Base-by-base conservation (phyloP, 768 basidiomycete genomes). In the Cubamyces lactineus region DNA sequence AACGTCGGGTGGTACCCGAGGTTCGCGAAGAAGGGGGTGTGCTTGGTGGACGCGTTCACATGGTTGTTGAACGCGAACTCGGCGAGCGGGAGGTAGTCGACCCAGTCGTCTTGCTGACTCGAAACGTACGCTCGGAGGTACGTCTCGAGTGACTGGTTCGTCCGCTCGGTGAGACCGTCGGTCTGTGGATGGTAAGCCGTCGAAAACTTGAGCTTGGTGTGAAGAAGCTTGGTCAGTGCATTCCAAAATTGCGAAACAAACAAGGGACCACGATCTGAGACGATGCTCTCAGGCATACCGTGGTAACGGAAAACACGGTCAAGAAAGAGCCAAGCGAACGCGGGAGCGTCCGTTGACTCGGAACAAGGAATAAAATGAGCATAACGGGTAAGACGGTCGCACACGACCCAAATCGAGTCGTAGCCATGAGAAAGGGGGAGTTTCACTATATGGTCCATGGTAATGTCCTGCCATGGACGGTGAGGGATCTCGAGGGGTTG, bases 101-200 rank as follows among this genome's bases (percentile, higher is more conserved):
- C 72, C 79, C 79, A 81, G 58, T 81, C 69, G 54, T 80, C 76
- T 57, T 81, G 81, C 24, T 78, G 73, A 41, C 76, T 77, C 0
- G 69, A 73, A 52, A 59, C 67, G 49, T 75, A 79, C 23, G 71
- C 63, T 12, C 71, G 72, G 5, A 83, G 70, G 58, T 78, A 79
- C 0, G 70, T 66, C 53, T 79, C 76, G 12, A 80, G 68, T 5
- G 70, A 73, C 63, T 78, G 73, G 55, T 79, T 80, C 24, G 68
- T 70, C 17, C 73, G 62, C 67, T 79, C 78, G 0, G 76, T 77
- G 28, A 71, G 73, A 53, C 75, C 72, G 54, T 82, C 75, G 3
- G 78, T 76, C 65, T 82, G 74, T 0, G 78, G 80, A 49, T 83
- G 82, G 61, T 77, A 82, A 0, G 78, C 76, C 0, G 78, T 79